phyloP scores from a whole-genome alignment of 2,329 filamentous ascomycete species.

The Zasmidium citrigriseum region DNA sequence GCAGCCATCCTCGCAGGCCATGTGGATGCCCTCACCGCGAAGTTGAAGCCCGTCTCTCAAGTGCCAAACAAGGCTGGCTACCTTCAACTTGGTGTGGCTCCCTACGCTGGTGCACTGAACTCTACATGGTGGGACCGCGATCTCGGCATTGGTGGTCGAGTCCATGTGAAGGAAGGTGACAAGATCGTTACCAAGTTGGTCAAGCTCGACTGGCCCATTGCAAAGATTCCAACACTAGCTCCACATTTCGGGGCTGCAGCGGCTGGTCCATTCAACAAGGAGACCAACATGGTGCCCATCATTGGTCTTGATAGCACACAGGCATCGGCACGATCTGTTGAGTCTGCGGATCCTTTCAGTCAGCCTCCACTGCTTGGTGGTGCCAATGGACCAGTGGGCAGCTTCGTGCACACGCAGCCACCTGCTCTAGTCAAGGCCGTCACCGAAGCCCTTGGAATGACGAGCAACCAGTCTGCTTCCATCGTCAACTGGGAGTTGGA shows the following conservation, averaged over 20 bases:
- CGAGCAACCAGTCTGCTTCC: constrained; percentile 57
- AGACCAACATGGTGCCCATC: constrained; percentile 93
- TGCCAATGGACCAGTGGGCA: constrained; percentile 47
- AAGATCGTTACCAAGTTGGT: constrained; percentile 82
- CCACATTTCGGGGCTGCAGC: constrained; percentile 84
- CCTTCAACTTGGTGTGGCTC: constrained; percentile 85
- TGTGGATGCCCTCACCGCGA: constrained; percentile 87
- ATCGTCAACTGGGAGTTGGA: constrained; percentile 98
- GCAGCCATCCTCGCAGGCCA: constrained; percentile 88
- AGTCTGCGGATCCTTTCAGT: constrained; percentile 32
- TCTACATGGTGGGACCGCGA: constrained; percentile 97
- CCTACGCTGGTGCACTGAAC: constrained; percentile 85
- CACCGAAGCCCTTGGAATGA: constrained; percentile 72
- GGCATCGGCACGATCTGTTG: constrained; percentile 34
- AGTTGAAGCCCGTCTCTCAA: constrained; percentile 85
- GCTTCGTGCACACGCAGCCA: constrained; percentile 82
- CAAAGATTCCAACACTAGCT: constrained; percentile 85
- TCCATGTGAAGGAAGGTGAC: constrained; percentile 74
- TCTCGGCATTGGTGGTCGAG: constrained; percentile 83
- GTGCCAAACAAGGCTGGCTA: constrained; percentile 85
- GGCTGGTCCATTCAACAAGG: constrained; percentile 70
- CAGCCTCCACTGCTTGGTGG: constrained; percentile 54
- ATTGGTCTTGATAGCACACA: constrained; percentile 74
- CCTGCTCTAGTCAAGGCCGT: constrained; percentile 82
- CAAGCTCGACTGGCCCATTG: constrained; percentile 93